Base-by-base conservation (phyloP, 176 grass and related monocot genomes). In the Avena eriantha region DNA sequence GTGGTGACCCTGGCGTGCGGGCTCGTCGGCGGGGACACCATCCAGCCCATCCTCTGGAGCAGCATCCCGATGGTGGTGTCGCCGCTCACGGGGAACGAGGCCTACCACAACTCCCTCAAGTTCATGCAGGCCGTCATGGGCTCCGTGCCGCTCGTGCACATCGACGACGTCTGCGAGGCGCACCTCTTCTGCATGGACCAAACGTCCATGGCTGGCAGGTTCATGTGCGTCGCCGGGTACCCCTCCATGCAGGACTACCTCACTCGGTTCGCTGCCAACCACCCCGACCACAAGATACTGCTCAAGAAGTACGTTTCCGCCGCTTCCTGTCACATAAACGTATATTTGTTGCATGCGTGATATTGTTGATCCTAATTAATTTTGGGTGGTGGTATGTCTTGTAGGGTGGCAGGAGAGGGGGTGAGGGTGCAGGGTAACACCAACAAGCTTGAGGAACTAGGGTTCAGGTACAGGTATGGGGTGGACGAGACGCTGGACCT, bases 111-210 rank as follows among this genome's bases (percentile, higher is more conserved):
- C 60, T 16, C 7, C 58, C 76, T 97, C 5, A 82, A 81, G 34
- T 92, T 90, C 82, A 0, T 92, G 49, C 92, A 97, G 81, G 70
- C 90, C 11, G 39, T 97, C 58, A 24, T 92, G 10, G 83, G 90
- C 5, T 94, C 83, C 64, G 70, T 97, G 87, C 92, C 92, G 5
- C n/a, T 94, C 56, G 85, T 57, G 65, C 90, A 94, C 82, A n/a
- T 97, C 12, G 95, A 94, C 0, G 95, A 97, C 75, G 60, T 70
- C 63, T 92, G 90, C 55, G 88, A 94, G 63, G 95, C 95, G 1
- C 92, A 94, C 73, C 17, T 80, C 10, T 97, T 97, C 76, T 91
- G 90, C 82, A 92, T 93, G 83, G 89, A 96, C 0, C 82, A 33
- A 39, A 16, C 74, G 18, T 63, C 82, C 79, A 90, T 96, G 78